Evolutionary conservation across 495 filamentous ascomycete species (phyloP).

Genomic region (Trypethelium eluteriae): DNA sequence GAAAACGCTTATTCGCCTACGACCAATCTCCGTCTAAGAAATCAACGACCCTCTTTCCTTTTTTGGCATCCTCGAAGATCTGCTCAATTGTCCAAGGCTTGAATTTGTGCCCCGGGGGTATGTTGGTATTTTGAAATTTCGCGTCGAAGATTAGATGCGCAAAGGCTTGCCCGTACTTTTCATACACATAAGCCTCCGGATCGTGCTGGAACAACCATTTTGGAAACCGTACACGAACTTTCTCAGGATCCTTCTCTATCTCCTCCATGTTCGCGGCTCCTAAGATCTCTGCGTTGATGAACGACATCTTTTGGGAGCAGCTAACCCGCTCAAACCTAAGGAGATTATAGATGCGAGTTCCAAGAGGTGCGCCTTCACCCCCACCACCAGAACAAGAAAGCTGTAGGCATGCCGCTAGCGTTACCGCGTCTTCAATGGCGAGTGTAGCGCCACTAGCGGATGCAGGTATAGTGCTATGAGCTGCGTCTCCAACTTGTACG

Average conservation of each 20-base stretch:
- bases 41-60: slow-evolving; percentile 16
- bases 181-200: slow-evolving; percentile 51
- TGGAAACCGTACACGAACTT: slow-evolving; percentile 47
- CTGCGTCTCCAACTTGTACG: slow-evolving; percentile 34
- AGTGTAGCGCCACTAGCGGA: slow-evolving; percentile 35
- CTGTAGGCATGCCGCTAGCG: slow-evolving; percentile 32
- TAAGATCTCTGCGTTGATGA: slow-evolving; percentile 40
- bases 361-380: slow-evolving; percentile 20
- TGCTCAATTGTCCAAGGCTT: slow-evolving; percentile 27
- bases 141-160: slow-evolving; percentile 11
- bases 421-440: slow-evolving; percentile 36
- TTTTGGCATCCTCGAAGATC: slow-evolving; percentile 19
- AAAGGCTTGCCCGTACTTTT: slow-evolving; percentile 42
- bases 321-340: slow-evolving; percentile 19
- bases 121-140: slow-evolving; percentile 22
- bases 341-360: slow-evolving; percentile 18
- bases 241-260: slow-evolving; percentile 51
- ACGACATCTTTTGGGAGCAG: slow-evolving; percentile 22
- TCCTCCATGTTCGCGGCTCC: slow-evolving; percentile 53
- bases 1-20: not conserved
- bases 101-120: slow-evolving; percentile 25
- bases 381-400: slow-evolving; percentile 20
- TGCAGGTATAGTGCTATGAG: slow-evolving; percentile 33
- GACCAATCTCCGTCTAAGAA: not conserved
- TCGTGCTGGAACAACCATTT: slow-evolving; percentile 57